These are phyloP conservation scores for Grigorovia jiainica DNA, from an alignment of 805 yeast genomes.

Conservation along the genomic window DNA sequence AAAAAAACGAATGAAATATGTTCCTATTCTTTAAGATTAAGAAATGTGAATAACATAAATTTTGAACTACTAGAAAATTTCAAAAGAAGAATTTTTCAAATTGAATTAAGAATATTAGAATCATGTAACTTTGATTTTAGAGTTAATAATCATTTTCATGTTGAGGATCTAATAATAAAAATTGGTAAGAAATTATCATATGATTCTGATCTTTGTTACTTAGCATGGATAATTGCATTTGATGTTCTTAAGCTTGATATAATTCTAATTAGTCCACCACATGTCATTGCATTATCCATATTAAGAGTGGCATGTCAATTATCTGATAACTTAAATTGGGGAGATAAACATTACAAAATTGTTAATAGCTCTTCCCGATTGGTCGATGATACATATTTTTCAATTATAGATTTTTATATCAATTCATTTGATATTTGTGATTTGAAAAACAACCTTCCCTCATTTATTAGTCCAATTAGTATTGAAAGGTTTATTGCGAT, in stretches of 20 bases:
- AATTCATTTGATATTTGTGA: conserved; percentile 45
- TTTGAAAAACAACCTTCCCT: conserved; percentile 34
- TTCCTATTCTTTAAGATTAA: conserved; percentile 31
- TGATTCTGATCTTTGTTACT: conserved; percentile 38
- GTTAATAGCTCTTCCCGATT: conserved; percentile 27
- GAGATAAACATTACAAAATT: conserved; percentile 13
- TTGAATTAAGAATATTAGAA: conserved; percentile 70
- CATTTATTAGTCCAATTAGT: conserved; percentile 11
- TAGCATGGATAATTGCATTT: conserved; percentile 68
- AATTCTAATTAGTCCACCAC: conserved; percentile 62
- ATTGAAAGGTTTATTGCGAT: conserved; percentile 32
- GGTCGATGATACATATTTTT: conserved; percentile 42
- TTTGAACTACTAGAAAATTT: conserved; percentile 41
- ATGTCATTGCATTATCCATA: conserved; percentile 61
- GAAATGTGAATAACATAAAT: conserved; percentile 20
- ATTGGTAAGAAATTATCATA: conserved; percentile 42
- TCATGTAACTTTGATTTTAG: conserved; percentile 75
- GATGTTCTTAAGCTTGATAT: conserved; percentile 67
- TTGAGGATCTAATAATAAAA: conserved; percentile 59
- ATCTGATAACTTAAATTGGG: conserved; percentile 19
- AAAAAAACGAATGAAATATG: conserved; percentile 59
- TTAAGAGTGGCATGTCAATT: conserved; percentile 51
- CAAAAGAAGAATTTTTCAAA: conserved; percentile 43
- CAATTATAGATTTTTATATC: conserved; percentile 51
- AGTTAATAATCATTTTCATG: conserved; percentile 37